Evolutionary conservation across 2,329 filamentous ascomycete species (phyloP).

Genomic region (Exophiala bonariae): DNA sequence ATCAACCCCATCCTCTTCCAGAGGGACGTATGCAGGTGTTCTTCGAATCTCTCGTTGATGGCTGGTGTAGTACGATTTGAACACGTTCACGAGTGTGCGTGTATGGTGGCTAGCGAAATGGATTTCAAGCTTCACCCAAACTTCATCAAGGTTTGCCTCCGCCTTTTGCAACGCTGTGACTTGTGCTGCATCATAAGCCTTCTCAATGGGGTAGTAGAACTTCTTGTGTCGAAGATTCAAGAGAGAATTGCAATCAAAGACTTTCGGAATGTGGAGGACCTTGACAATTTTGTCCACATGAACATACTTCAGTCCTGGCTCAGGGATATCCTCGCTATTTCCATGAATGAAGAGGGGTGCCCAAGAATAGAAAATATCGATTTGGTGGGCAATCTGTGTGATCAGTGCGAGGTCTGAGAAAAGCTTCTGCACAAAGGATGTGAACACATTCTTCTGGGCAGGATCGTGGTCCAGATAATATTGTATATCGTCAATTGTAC

Average conservation of each 20-base stretch:
- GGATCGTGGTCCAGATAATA: conserved; percentile 43
- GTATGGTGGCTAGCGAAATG: conserved; percentile 6
- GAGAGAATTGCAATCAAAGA: too few species aligned
- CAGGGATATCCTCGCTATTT: conserved; percentile 21
- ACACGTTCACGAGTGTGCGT: conserved; percentile 7
- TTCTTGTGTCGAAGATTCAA: conserved; percentile 22
- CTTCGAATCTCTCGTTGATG: conserved; percentile 4
- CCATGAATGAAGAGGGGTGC: conserved; percentile 40
- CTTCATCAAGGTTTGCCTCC: conserved; percentile 49
- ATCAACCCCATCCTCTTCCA: too few species aligned
- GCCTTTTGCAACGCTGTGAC: conserved; percentile 46
- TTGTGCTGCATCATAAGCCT: conserved; percentile 48
- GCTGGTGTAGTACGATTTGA: neutral
- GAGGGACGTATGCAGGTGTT: too few species aligned
- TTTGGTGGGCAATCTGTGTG: conserved; percentile 44
- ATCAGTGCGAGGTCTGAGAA: conserved; percentile 51
- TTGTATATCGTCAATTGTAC: conserved; percentile 51
- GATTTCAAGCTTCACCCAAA: conserved; percentile 44
- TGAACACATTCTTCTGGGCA: conserved; percentile 38
- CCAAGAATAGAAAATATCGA: conserved; percentile 51
- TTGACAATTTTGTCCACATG: too few species aligned
- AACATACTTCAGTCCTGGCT: too few species aligned
- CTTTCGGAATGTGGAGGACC: too few species aligned
- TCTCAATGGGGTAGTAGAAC: conserved; percentile 52
- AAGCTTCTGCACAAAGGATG: conserved; percentile 35